Evolutionary conservation across 2,329 filamentous ascomycete species (phyloP).

Genomic region (Scleromitrula shiraiana): DNA sequence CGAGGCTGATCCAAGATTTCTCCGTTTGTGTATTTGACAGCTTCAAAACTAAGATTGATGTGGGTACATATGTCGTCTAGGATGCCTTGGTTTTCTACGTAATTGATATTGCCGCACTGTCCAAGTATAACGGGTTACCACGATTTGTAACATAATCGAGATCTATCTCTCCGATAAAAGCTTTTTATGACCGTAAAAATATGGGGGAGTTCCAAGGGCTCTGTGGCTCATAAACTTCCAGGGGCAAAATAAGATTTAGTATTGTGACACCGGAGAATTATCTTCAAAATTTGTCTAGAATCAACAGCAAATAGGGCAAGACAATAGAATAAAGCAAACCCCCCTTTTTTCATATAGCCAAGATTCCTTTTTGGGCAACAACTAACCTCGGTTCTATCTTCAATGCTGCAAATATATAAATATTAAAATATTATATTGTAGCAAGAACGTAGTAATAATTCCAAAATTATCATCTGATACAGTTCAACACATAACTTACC

Average conservation of each 20-base stretch:
- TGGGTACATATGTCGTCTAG: slow-evolving; percentile 7
- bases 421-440: too few species aligned
- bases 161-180: background rate
- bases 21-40: slow-evolving; percentile 9
- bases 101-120: background rate
- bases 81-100: background rate
- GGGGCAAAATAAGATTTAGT: background rate
- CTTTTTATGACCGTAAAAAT: background rate
- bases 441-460: background rate
- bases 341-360: too few species aligned
- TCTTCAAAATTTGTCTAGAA: background rate
- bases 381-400: too few species aligned
- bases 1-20: slow-evolving; percentile 4
- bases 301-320: background rate
- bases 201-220: background rate
- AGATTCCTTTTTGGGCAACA: too few species aligned
- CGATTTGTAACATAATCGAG: background rate
- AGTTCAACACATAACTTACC: background rate
- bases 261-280: background rate
- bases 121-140: background rate
- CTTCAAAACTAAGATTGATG: too few species aligned
- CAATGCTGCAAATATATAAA: too few species aligned
- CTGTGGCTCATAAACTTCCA: background rate
- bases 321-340: too few species aligned
- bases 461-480: background rate